Evolutionary conservation across 2,329 filamentous ascomycete species (phyloP), one percentile per base, ranked within the genome.

Genomic region (Colletotrichum plurivorum): DNA sequence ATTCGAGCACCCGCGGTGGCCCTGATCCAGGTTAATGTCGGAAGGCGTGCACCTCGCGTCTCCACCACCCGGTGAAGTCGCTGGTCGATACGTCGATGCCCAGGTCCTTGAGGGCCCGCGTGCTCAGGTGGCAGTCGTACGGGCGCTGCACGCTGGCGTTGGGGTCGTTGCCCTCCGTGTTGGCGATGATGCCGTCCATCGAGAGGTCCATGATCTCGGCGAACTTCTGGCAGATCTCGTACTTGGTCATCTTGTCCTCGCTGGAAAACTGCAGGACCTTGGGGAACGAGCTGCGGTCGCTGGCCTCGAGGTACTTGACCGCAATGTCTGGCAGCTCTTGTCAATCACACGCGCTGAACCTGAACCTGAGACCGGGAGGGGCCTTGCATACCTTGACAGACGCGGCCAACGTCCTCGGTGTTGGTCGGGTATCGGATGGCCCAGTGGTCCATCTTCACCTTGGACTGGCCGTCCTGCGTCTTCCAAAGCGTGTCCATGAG

Each of bases 61-160:
- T 85, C 94, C 94, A 97, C 94, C 94, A 97, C 16, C 85, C 90
- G 53, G 84, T 84, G 78, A 97, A 97, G 74, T 94, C 88, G 75
- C 90, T 87, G 0, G 93, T 94, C 53, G 87, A 84, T 64, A 95
- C 89, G 75, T 93, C 87, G 71, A 97, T 93, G 0, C 89, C 93
- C 70, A 97, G 77, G 15, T 93, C 89, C 78, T 88, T 88, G 72
- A 97, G 81, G 46, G 84, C 89, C 79, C 88, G 88, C 9, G 93
- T 97, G 75, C 93, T 94, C 53, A 98, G 83, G 79, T 97, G 94
- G 74, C 93, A 95, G 80, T 97, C 94, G 77, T 93, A 97, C 13
- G 95, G 94, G 71, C 94, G 87, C 81, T 94, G 89, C 0, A 94
- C 93, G 22, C 86, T 85, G 52, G 91, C 89, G 70, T 89, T 90